These are phyloP conservation scores for Pseudocercospora fuligena DNA, from an alignment of 2,329 filamentous ascomycete species.

Conservation along the genomic window DNA sequence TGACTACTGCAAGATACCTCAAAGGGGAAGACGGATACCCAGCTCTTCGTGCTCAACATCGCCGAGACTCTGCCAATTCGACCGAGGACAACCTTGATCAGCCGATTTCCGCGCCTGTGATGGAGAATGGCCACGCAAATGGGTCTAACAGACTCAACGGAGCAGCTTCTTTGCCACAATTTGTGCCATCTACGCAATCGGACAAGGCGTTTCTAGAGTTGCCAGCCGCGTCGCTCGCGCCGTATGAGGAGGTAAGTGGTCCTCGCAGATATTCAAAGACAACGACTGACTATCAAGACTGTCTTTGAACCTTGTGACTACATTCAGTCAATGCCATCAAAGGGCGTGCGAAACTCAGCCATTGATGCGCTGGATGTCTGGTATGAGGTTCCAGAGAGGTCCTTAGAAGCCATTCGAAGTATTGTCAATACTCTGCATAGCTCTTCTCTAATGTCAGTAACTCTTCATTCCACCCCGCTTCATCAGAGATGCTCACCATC, in stretches of 20 bases:
- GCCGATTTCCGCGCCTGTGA: no score
- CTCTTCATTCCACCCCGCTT: neutral
- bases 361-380: slow-evolving; percentile 15
- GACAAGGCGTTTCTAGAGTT: no score
- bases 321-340: slow-evolving; percentile 13
- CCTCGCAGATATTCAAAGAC: neutral
- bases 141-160: no score
- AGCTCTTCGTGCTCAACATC: neutral
- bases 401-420: slow-evolving; percentile 1
- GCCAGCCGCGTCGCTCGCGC: no score
- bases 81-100: neutral
- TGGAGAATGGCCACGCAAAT: no score
- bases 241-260: no score
- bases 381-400: slow-evolving; percentile 11
- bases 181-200: no score
- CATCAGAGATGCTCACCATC: neutral
- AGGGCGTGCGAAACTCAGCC: slow-evolving; percentile 7
- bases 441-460: slow-evolving; percentile 12
- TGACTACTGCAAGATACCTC: slow-evolving; percentile 11
- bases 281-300: neutral
- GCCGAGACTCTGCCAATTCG: neutral
- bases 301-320: slow-evolving; percentile 1
- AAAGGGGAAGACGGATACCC: slow-evolving; percentile 4
- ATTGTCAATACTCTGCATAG: slow-evolving; percentile 17
- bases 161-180: no score